Evolutionary conservation across 768 basidiomycete genomes (phyloP).

Genomic region (Lactarius hatsudake): DNA sequence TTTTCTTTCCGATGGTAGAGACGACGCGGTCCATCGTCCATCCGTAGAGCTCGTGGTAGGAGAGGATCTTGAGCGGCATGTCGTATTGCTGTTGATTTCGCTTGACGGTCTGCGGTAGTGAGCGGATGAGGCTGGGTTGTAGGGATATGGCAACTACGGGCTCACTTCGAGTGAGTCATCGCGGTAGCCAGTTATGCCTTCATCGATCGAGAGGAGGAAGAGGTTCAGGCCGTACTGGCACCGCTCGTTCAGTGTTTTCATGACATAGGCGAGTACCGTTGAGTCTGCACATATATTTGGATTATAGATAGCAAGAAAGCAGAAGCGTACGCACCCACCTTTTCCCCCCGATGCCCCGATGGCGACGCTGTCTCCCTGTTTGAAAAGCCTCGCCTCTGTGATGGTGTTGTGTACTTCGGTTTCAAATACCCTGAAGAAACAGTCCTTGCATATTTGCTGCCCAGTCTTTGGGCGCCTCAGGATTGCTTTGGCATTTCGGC

Average conservation of each 20-base stretch:
- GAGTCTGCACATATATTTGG: slow-evolving; percentile 61
- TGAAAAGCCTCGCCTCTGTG: slow-evolving; percentile 76
- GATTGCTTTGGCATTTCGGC: slow-evolving; percentile 74
- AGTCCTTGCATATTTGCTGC: slow-evolving; percentile 94
- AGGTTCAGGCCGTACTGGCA: slow-evolving; percentile 91
- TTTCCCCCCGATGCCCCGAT: slow-evolving; percentile 99
- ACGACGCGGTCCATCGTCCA: slow-evolving; percentile 99
- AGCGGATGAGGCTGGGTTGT: slow-evolving; percentile 2
- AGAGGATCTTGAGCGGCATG: slow-evolving; percentile 93
- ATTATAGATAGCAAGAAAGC: not conserved
- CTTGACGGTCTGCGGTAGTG: slow-evolving; percentile 78
- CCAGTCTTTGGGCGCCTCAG: slow-evolving; percentile 95
- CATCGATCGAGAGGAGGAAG: slow-evolving; percentile 94
- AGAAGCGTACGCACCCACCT: slow-evolving; percentile 47
- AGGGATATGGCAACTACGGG: not conserved
- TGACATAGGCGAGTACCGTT: slow-evolving; percentile 94
- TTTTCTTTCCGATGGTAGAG: slow-evolving; percentile 91
- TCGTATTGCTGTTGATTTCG: slow-evolving; percentile 94
- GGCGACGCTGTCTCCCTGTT: slow-evolving; percentile 86
- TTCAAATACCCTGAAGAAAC: slow-evolving; percentile 97
- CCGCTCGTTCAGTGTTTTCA: slow-evolving; percentile 92
- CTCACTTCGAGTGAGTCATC: slow-evolving; percentile 93
- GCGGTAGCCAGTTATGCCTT: slow-evolving; percentile 96
- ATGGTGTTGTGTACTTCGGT: slow-evolving; percentile 98
- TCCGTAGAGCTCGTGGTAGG: slow-evolving; percentile 94